A percentile compares a stretch with the other conserved stretches of the same genome.
These are phyloP conservation scores for Luzula sylvatica DNA, from an alignment of 176 grass and related monocot species.

Conservation along the genomic window DNA sequence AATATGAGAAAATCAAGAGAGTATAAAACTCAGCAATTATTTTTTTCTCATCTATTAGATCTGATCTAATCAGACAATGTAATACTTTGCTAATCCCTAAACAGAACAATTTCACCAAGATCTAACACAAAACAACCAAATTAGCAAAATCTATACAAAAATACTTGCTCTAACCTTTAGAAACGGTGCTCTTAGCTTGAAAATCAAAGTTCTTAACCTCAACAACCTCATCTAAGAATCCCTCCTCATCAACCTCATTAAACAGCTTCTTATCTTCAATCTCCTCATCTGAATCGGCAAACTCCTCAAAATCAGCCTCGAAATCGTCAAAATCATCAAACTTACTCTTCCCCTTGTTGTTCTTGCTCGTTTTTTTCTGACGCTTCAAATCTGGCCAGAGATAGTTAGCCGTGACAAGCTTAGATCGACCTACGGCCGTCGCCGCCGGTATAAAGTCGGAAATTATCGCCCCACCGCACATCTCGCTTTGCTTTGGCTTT, in stretches of 20 bases:
- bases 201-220: constrained; percentile 34
- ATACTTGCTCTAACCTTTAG: constrained; percentile 22
- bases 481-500: neutral
- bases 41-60: neutral
- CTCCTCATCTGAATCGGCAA: constrained; percentile 32
- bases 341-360: constrained; percentile 18
- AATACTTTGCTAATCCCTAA: neutral
- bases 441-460: constrained; percentile 21
- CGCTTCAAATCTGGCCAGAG: constrained; percentile 65
- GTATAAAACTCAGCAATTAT: too few relatives aligned
- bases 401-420: constrained; percentile 32
- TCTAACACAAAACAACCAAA: constrained; percentile 8
- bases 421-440: neutral
- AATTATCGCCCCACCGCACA: constrained; percentile 89
- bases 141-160: constrained; percentile 4
- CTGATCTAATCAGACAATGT: constrained; percentile 5
- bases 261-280: constrained; percentile 20
- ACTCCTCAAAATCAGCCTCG: constrained; percentile 64
- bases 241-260: constrained; percentile 10
- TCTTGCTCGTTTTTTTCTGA: constrained; percentile 19
- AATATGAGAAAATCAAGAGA: constrained; percentile 6
- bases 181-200: constrained; percentile 26
- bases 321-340: constrained; percentile 46
- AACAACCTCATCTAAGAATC: constrained; percentile 14
- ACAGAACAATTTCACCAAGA: neutral